Conservation (phyloP, 805 yeast species). For the Nakazawaea ernobii region DNA sequence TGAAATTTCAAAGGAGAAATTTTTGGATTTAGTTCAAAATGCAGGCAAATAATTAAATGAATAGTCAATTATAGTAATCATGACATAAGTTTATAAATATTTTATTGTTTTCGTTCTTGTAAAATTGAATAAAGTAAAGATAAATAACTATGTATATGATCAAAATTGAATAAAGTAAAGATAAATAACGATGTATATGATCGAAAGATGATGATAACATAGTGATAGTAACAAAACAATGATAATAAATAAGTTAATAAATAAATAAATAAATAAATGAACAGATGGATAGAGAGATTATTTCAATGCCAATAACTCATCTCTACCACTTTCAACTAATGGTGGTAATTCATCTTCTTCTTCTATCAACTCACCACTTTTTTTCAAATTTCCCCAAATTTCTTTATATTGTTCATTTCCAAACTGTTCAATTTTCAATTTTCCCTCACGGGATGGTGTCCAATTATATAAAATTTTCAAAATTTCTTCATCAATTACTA, state of each 20-base stretch:
- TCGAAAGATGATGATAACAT: not conserved
- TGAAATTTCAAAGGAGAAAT: slow-evolving; percentile 84
- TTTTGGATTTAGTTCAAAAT: slow-evolving; percentile 79
- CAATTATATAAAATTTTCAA: slow-evolving; percentile 43
- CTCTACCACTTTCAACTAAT: slow-evolving; percentile 15
- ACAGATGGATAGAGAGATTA: not conserved
- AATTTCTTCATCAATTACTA: slow-evolving; percentile 37
- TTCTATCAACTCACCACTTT: slow-evolving; percentile 22
- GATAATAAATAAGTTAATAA: not conserved
- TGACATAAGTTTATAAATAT: no score
- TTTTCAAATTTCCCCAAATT: slow-evolving; percentile 32
- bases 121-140: not conserved
- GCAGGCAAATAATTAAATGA: slow-evolving; percentile 44
- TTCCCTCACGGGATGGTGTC: slow-evolving; percentile 32
- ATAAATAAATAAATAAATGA: not conserved
- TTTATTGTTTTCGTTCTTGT: no score
- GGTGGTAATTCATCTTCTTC: slow-evolving; percentile 27
- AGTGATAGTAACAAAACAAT: no score
- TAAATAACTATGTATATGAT: not conserved
- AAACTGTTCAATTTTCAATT: slow-evolving; percentile 31
- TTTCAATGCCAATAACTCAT: not conserved
- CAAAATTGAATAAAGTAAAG: not conserved
- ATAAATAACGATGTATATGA: not conserved
- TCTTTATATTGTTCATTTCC: slow-evolving; percentile 28
- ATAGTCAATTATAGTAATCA: not conserved